Evolutionary conservation across 768 basidiomycete species (phyloP).

Genomic region (Trichaptum fuscoviolaceum): DNA sequence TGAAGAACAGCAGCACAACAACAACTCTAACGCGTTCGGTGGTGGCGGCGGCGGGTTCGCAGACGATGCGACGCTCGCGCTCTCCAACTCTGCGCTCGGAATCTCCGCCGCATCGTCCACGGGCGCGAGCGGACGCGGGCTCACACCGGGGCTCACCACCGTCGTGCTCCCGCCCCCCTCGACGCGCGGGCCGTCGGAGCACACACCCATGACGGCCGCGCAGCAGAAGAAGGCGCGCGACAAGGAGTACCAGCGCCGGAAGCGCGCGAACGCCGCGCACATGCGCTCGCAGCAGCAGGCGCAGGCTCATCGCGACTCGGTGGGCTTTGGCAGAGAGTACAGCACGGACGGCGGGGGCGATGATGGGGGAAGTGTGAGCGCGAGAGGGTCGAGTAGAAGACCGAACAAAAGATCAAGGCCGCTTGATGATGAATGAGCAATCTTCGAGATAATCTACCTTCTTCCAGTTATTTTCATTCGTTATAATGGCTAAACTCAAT

Average conservation of each 20-base stretch:
- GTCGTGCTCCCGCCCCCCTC: constrained; percentile 74
- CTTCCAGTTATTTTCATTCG: too few species aligned
- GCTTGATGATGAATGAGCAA: constrained; percentile 55
- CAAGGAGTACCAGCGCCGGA: constrained; percentile 75
- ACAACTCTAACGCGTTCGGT: background rate
- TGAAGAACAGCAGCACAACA: constrained; percentile 46
- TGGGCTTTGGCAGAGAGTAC: background rate
- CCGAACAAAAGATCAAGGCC: constrained; percentile 65
- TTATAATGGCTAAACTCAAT: too few species aligned
- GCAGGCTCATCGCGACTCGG: background rate
- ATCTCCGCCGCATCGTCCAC: background rate
- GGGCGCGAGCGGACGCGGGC: constrained; percentile 38
- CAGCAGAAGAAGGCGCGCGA: constrained; percentile 77
- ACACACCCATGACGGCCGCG: constrained; percentile 42
- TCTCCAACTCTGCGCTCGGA: background rate
- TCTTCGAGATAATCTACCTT: too few species aligned
- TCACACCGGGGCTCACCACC: constrained; percentile 71
- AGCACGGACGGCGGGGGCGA: background rate
- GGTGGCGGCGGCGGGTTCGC: constrained; percentile 25
- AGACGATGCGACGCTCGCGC: constrained; percentile 42
- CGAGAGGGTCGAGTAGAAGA: constrained; percentile 52
- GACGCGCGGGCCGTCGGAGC: constrained; percentile 45
- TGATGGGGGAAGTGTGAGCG: constrained; percentile 20
- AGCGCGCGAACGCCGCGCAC: constrained; percentile 46
- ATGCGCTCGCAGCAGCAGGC: background rate